These are phyloP conservation scores for Lachancea mirantina DNA, from an alignment of 805 yeast species.

Conservation along the genomic window DNA sequence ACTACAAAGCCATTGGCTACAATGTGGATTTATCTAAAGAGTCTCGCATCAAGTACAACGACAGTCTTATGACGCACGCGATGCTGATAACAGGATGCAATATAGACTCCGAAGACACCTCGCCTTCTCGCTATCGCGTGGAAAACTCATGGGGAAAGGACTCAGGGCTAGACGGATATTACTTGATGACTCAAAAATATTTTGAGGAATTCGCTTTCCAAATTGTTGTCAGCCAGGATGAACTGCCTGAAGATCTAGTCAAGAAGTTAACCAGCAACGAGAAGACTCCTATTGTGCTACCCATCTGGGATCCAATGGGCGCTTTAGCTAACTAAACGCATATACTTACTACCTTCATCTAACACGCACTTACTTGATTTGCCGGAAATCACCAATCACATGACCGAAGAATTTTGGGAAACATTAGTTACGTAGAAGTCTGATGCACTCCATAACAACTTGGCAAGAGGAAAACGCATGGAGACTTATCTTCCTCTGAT, in stretches of 20 bases:
- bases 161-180: slow-evolving; percentile 59
- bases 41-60: slow-evolving; percentile 61
- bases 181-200: slow-evolving; percentile 65
- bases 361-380: no score
- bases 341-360: no score
- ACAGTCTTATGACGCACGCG: slow-evolving; percentile 84
- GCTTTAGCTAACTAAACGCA: slow-evolving; percentile 47
- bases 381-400: no score
- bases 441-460: no score
- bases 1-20: slow-evolving; percentile 54
- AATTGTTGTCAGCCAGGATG: slow-evolving; percentile 52
- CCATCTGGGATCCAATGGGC: slow-evolving; percentile 78
- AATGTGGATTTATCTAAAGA: slow-evolving; percentile 49
- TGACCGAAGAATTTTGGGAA: no score
- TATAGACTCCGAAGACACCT: slow-evolving; percentile 47
- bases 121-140: slow-evolving; percentile 62
- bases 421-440: no score
- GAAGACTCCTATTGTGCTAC: slow-evolving; percentile 49
- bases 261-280: slow-evolving; percentile 32
- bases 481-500: no score
- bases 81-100: slow-evolving; percentile 82
- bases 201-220: slow-evolving; percentile 71
- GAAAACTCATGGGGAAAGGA: slow-evolving; percentile 76
- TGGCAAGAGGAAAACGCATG: no score
- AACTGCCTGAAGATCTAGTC: slow-evolving; percentile 38